Evolutionary conservation across 2,329 filamentous ascomycete genomes (phyloP), one percentile per base, ranked within the genome.

Genomic region (Raffaelea albimanens): DNA sequence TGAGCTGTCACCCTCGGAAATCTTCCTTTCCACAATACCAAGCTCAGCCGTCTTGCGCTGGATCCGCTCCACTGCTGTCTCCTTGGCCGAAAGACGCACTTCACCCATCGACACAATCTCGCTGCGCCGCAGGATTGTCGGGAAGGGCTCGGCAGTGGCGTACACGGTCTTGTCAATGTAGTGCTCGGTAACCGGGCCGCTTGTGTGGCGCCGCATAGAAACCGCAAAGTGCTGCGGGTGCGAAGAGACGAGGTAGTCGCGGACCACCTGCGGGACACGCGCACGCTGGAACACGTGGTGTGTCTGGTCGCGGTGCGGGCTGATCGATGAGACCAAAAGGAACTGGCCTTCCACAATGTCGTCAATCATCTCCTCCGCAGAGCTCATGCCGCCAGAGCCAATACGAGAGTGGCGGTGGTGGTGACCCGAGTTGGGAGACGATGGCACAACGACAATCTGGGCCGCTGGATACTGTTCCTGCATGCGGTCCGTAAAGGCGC

Each of bases 41-140:
- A 97, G 78, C 64, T 97, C 91, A 50, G 87, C 80, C 1, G 91
- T 95, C 70, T 96, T 96, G 50, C 90, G 81, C 57, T 87, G 83
- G 29, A 93, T 91, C 16, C 91, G 82, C 62, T 97, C 91, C 51
- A 97, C 72, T 0, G 85, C 91, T n/a, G 88, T 90, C 64, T 96
- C 85, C 50, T 93, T 72, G 7, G 90, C 82, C 29, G 76, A 77
- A 22, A 96, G 71, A 11, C 73, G 73, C 18, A 88, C 63, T 43
- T 83, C 82, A 18, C 82, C 76, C 1, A 77, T 72, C 7, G 78
- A 71, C 14, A 94, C 67, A 51, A 97, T 85, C 66, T 96, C 90
- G 56, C 87, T 95, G 47, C 90, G 80, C 29, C 88, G 80, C 22
- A 96, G 69, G 43, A 97, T 94, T 1, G 90, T 96, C 1, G 91